Conservation (phyloP, 768 basidiomycete genomes). For the Chiua virens region DNA sequence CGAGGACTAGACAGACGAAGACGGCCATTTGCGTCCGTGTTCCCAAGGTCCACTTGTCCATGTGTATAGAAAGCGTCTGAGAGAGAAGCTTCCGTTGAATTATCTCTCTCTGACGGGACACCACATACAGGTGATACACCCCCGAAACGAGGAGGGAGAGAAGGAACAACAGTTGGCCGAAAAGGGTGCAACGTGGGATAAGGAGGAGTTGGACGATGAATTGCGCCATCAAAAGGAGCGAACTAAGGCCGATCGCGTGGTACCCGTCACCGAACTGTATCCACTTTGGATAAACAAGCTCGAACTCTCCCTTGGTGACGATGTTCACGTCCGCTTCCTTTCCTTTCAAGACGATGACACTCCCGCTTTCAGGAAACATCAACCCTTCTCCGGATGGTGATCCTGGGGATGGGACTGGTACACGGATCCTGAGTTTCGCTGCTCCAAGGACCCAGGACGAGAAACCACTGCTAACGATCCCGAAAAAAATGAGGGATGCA, state of each 20-base stretch:
- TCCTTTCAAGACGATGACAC: slow-evolving; percentile 29
- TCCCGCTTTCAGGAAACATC: slow-evolving; percentile 18
- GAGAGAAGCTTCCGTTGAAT: slow-evolving; percentile 21
- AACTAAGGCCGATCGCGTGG: slow-evolving; percentile 20
- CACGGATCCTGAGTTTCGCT: slow-evolving; percentile 23
- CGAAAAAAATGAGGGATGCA: slow-evolving; percentile 31
- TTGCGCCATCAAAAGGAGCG: slow-evolving; percentile 28
- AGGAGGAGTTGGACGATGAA: slow-evolving; percentile 33
- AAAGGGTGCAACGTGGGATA: slow-evolving; percentile 29
- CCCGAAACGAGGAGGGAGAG: slow-evolving; percentile 31
- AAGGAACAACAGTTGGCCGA: slow-evolving; percentile 34
- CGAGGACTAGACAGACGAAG: slow-evolving; percentile 23
- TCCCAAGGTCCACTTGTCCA: slow-evolving; percentile 16
- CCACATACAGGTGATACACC: slow-evolving; percentile 31
- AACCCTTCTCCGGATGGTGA: slow-evolving; percentile 33
- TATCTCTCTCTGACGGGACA: slow-evolving; percentile 29
- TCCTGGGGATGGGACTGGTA: slow-evolving; percentile 20
- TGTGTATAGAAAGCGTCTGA: slow-evolving; percentile 1
- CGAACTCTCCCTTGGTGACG: slow-evolving; percentile 33
- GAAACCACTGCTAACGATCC: slow-evolving; percentile 31
- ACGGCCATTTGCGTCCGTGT: slow-evolving; percentile 32
- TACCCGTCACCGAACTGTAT: slow-evolving; percentile 2
- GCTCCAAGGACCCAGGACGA: slow-evolving; percentile 29
- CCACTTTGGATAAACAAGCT: slow-evolving; percentile 22
- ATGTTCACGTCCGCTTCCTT: slow-evolving; percentile 27